A percentile compares a stretch with the other conserved stretches of the same genome.
phyloP scores from a whole-genome alignment of 139 green algal genomes.

The Yamagishiella unicocca region DNA sequence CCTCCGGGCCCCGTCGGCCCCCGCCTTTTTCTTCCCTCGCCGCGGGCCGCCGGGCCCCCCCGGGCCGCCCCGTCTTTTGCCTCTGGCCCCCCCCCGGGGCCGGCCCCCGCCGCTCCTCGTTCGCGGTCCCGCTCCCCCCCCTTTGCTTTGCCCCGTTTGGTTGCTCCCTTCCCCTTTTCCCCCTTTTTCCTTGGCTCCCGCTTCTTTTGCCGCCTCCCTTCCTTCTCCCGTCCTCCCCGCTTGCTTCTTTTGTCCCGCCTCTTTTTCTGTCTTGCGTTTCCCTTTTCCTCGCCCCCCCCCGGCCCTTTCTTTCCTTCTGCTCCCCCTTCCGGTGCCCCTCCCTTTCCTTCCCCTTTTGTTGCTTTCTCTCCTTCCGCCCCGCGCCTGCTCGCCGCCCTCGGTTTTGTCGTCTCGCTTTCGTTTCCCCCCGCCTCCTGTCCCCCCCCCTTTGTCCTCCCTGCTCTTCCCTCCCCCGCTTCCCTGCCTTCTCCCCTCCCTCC shows the following conservation, averaged over 20 bases:
- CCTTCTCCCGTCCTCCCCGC: not conserved
- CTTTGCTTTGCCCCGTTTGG: too few species aligned
- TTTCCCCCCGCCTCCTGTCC: not conserved
- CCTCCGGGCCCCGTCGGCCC: too few species aligned
- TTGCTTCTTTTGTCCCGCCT: not conserved
- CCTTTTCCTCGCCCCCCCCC: not conserved
- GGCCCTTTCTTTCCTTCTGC: not conserved
- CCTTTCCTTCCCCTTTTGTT: not conserved
- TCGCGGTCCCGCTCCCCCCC: not conserved
- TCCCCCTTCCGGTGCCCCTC: not conserved
- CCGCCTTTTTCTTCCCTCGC: too few species aligned
- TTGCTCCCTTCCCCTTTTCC: too few species aligned
- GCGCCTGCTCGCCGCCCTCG: not conserved
- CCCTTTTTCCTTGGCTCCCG: not conserved
- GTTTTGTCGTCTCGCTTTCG: not conserved
- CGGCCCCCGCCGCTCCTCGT: not conserved
- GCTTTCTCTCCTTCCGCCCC: not conserved
- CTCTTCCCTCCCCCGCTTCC: not conserved
- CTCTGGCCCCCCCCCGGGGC: not conserved
- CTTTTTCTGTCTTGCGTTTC: not conserved
- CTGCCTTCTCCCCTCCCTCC: not conserved
- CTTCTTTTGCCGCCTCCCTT: not conserved
- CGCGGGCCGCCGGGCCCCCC: too few species aligned
- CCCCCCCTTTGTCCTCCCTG: not conserved
- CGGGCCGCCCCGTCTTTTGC: not conserved